Evolutionary conservation across 164 flowering plant genomes (phyloP), one percentile per base, ranked within the genome.

Genomic region (Litsea cubeba): DNA sequence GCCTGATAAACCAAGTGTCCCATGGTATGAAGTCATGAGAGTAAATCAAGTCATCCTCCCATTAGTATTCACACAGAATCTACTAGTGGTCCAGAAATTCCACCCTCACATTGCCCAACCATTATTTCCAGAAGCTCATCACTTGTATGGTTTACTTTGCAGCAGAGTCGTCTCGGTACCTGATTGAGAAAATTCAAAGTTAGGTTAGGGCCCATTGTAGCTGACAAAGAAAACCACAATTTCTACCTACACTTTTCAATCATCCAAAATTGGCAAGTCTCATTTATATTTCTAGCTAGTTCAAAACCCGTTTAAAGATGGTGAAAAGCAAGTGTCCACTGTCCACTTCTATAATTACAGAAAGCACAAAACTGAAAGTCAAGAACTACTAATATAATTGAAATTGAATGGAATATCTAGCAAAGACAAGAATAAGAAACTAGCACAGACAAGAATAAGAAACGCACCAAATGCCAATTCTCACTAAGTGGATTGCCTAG

Each of bases 381-480:
- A 54, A 54, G 60, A 14, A 54, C 17, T 17, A 3, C 60, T 15
- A 35, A 35, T 35, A 40, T 0, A 40, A 40, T 40, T 40, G 46
- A 40, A 1, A 8, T 40, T 7, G 46, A 8, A 40, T 5, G 46
- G 46, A 4, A 25, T 4, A 8, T 64, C n/a, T 11, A 28, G 69
- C 40, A 66, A 30, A 28, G 46, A 64, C 17, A 28, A 54, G 2
- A 35, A 49, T 23, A 50, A 72, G 50, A 77, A 62, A 74, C 83
- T 11, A 28, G 69, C 40, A 66, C 18, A 28, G 46, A 64, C 17
- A 28, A 54, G 2, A 35, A 49, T 23, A 50, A 72, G 50, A 77
- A 62, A 74, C 83, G 57, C 74, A 88, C 92, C 90, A 81, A 32
- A 77, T 84, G 89, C 92, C 92, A 89, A 12, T 80, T 84, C 79